Conservation (phyloP, 805 yeast genomes). For the Candida jianshihensis region DNA sequence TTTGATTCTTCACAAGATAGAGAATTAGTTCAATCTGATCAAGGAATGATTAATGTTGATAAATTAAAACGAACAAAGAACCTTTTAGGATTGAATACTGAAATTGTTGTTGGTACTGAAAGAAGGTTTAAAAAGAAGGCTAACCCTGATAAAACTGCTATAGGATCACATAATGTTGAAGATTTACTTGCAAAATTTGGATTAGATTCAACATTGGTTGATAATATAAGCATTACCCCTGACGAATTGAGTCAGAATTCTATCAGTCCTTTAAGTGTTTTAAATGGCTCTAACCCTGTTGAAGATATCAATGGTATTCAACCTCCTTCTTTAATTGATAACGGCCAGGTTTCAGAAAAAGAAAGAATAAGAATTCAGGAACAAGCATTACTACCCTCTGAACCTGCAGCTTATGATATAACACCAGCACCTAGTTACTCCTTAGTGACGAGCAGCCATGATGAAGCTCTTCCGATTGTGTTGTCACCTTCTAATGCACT, state of each 20-base stretch:
- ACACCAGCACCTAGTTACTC: conserved; percentile 18
- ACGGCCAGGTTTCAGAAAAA: conserved; percentile 27
- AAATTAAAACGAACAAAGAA: conserved; percentile 66
- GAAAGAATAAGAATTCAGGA: conserved; percentile 48
- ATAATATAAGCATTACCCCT: conserved; percentile 1
- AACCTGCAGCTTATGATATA: conserved; percentile 24
- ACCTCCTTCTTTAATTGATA: neutral
- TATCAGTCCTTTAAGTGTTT: conserved; percentile 21
- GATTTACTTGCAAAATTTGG: neutral
- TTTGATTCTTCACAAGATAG: conserved; percentile 19
- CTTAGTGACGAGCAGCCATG: neutral
- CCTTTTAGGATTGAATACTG: conserved; percentile 75
- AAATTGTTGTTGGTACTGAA: conserved; percentile 74
- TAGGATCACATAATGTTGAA: conserved; percentile 4
- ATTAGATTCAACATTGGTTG: neutral
- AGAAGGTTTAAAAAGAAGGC: conserved; percentile 25
- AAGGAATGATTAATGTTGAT: conserved; percentile 68
- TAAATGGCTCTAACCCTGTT: conserved; percentile 5
- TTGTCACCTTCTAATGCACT: no score
- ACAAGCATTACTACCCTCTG: conserved; percentile 58
- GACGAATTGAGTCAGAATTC: conserved; percentile 18
- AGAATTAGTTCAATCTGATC: conserved; percentile 15
- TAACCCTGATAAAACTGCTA: conserved; percentile 9
- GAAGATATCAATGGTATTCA: conserved; percentile 2
- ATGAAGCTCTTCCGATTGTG: no score